Base-by-base conservation (phyloP, 2,329 filamentous ascomycete species). In the Aspergillus amoenus region DNA sequence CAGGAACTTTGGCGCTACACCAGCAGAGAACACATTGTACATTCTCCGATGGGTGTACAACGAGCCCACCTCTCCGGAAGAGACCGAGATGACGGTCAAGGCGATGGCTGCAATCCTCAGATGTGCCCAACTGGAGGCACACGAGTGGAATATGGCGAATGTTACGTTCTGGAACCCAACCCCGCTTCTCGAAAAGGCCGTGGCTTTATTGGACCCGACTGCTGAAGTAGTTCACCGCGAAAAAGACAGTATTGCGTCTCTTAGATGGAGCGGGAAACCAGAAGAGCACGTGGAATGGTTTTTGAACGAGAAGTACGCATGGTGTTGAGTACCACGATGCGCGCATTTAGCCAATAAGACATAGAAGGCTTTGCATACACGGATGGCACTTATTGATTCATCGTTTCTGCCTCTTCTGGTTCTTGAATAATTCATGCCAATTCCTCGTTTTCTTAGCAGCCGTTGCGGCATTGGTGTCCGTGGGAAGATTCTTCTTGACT, bases 101-200 rank as follows among this genome's bases (percentile, higher is more conserved):
- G 79, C 80, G 1, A 80, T 95, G 58, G 79, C 81, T 39, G 82
- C 83, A 3, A 81, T 96, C 24, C 70, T 96, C 44, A 73, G 77
- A 42, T 78, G 86, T 44, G 92, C 91, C 4, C 85, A 88, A 66
- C 75, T 75, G 8, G 86, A 95, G 73, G 93, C 93, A 2, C 75
- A 79, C 3, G 79, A 84, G 56, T 96, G 90, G 88, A 78, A 83
- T 44, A 85, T 91, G 76, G 79, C 81, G 41, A 81, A 84, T 45
- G 84, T 96, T 3, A 83, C 92, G 70, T 78, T 93, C 51, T 97
- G 93, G 93, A 96, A 94, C 69, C 92, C 93, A 0, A 82, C 82
- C 4, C 77, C 83, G 6, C 66, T 81, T 61, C 70, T 86, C 24
- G 61, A 78, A 49, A 69, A 75, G 56, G 77, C 78, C 2, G 75